Evolutionary conservation across 1,284 basidiomycete species (phyloP).

Genomic region (Cryptococcus sp.): DNA sequence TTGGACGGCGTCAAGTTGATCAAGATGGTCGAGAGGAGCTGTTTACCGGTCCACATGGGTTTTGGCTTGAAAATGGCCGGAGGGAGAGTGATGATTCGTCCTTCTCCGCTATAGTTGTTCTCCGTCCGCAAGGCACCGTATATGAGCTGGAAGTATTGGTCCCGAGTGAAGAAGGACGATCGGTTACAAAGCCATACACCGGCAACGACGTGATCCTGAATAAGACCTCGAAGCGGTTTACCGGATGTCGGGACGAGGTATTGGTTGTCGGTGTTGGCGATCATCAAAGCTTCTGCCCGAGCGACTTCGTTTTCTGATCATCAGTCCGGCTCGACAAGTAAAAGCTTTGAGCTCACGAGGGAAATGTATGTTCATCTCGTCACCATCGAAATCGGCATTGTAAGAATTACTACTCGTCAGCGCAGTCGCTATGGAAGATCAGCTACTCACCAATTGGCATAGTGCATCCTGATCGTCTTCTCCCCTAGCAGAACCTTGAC

Average conservation of each 20-base stretch:
- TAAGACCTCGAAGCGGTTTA: conserved; percentile 93
- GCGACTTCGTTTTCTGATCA: conserved; percentile 81
- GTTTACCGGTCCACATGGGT: conserved; percentile 96
- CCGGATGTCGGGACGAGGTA: conserved; percentile 98
- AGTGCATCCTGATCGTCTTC: conserved; percentile 99
- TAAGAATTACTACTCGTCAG: conserved; percentile 75
- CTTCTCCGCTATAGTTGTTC: conserved; percentile 61
- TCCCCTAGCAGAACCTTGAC: conserved; percentile 90
- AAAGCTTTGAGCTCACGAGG: conserved; percentile 60
- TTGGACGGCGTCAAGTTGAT: conserved; percentile 82
- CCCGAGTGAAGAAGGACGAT: conserved; percentile 88
- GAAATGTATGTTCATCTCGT: conserved; percentile 99
- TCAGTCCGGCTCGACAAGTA: conserved; percentile 55
- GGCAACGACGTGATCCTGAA: conserved; percentile 98
- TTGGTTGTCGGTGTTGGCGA: conserved; percentile 98
- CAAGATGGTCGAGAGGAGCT: conserved; percentile 89
- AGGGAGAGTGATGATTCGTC: conserved; percentile 73
- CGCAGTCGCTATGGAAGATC: no score
- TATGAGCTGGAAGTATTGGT: conserved; percentile 94
- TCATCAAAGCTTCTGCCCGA: conserved; percentile 85
- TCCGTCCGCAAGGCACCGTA: conserved; percentile 94
- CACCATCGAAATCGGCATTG: conserved; percentile 99
- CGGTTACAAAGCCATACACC: conserved; percentile 99
- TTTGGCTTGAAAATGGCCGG: conserved; percentile 88
- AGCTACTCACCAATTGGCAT: conserved; percentile 77